Percentiles rank a stretch among this genome's conserved stretches.
Evolutionary conservation across 371 early-diverging fungal species (phyloP).

Genomic region (Mucor indicus): DNA sequence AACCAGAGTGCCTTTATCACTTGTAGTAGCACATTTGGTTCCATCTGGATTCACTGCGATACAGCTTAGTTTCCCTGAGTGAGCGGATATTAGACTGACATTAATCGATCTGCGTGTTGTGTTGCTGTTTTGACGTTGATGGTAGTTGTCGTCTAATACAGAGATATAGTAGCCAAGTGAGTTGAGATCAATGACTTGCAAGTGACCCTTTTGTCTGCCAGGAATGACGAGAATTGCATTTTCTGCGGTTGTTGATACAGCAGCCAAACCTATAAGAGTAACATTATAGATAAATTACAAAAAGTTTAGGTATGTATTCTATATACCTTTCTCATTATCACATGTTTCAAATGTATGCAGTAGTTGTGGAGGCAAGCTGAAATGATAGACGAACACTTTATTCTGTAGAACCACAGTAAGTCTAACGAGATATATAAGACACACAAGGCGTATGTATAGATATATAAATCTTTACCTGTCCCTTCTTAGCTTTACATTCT

Average conservation of each 20-base stretch:
- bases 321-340: slow-evolving; percentile 74
- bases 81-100: slow-evolving; percentile 82
- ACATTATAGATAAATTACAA: too few species aligned
- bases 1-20: slow-evolving; percentile 89
- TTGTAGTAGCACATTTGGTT: slow-evolving; percentile 76
- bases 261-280: slow-evolving; percentile 67
- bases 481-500: slow-evolving; percentile 73
- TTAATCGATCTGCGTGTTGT: slow-evolving; percentile 48
- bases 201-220: slow-evolving; percentile 80
- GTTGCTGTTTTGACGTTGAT: slow-evolving; percentile 1
- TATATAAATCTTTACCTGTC: slow-evolving; percentile 82
- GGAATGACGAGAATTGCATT: slow-evolving; percentile 73
- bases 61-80: slow-evolving; percentile 71
- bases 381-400: slow-evolving; percentile 81
- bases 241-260: slow-evolving; percentile 56
- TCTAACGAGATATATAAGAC: too few species aligned
- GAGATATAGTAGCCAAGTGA: slow-evolving; percentile 42
- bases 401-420: slow-evolving; percentile 76
- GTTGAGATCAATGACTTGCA: slow-evolving; percentile 83
- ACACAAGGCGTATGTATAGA: too few species aligned
- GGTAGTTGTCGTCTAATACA: not conserved
- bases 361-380: slow-evolving; percentile 66
- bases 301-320: too few species aligned
- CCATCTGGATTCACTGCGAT: slow-evolving; percentile 78
- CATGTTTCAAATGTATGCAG: slow-evolving; percentile 83